Conservation (phyloP, 192 early-diverging fungal genomes). For the Linnemannia zychae region DNA sequence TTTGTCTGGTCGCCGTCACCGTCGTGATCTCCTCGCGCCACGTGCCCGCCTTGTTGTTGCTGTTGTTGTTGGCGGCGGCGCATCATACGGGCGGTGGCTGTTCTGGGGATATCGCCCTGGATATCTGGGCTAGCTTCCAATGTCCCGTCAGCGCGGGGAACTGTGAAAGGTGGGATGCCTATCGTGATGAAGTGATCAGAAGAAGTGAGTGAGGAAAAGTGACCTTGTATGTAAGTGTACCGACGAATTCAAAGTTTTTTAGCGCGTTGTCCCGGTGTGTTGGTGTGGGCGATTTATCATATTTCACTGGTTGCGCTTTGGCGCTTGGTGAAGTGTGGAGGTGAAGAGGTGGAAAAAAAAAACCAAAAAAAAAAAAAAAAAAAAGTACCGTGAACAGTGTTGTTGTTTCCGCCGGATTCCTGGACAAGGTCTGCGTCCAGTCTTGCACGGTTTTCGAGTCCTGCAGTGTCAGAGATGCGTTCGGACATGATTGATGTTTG, state of each 20-base stretch:
- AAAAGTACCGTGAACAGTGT: constrained; percentile 39
- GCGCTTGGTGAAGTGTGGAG: neutral
- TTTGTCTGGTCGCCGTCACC: constrained; percentile 51
- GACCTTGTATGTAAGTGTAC: neutral
- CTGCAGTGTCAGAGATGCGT: constrained; percentile 15
- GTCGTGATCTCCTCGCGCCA: constrained; percentile 27
- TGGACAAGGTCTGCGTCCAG: constrained; percentile 17
- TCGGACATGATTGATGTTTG: constrained; percentile 30
- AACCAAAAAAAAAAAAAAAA: neutral
- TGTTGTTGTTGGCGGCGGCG: constrained; percentile 28
- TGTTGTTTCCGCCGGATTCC: constrained; percentile 21
- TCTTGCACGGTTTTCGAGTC: constrained; percentile 15
- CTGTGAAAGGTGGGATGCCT: constrained; percentile 53
- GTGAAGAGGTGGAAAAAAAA: neutral
- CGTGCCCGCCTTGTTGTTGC: constrained; percentile 6
- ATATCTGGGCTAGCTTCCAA: constrained; percentile 30
- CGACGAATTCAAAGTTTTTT: neutral
- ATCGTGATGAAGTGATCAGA: neutral
- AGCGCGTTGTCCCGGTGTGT: neutral
- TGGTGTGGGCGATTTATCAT: neutral
- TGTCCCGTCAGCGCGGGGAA: constrained; percentile 49
- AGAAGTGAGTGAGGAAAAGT: neutral
- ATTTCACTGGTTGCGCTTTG: neutral
- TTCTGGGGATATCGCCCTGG: neutral
- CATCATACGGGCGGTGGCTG: constrained; percentile 36